phyloP scores from a whole-genome alignment of 2,329 filamentous ascomycete genomes.

The Aspergillus sp. region DNA sequence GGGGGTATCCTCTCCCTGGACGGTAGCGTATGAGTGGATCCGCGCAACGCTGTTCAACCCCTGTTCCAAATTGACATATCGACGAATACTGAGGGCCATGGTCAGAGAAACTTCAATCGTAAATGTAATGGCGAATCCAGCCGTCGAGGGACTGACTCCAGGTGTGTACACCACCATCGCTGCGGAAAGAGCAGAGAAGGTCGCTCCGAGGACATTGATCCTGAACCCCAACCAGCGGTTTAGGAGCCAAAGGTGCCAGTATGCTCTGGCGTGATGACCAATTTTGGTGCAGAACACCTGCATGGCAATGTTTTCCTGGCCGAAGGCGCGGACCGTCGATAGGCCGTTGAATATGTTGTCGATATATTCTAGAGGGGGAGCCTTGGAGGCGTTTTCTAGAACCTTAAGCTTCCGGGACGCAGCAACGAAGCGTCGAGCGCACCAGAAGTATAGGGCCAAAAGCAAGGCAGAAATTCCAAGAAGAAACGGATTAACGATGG shows the following conservation, averaged over 20 bases:
- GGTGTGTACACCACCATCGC: background rate
- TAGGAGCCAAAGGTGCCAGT: constrained; percentile 2
- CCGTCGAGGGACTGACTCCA: background rate
- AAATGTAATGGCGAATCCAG: background rate
- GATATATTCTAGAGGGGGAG: background rate
- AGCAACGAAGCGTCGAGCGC: background rate
- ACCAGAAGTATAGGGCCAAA: background rate
- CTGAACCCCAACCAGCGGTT: constrained; percentile 4
- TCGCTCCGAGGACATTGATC: constrained; percentile 1
- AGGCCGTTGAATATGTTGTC: background rate
- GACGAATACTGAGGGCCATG: background rate
- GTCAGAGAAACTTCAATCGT: background rate
- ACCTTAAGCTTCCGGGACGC: background rate
- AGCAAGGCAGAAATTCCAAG: background rate
- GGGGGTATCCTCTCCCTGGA: background rate
- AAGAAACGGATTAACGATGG: background rate
- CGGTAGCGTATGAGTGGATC: background rate
- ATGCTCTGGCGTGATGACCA: background rate
- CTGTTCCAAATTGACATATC: background rate
- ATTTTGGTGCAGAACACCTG: background rate
- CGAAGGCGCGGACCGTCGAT: constrained; percentile 1
- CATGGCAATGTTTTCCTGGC: background rate
- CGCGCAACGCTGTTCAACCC: background rate
- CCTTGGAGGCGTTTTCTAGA: background rate
- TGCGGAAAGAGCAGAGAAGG: constrained; percentile 1